Evolutionary conservation across 228 moss, liverwort and hornwort species (phyloP).

Genomic region (Sphagnum fallax): DNA sequence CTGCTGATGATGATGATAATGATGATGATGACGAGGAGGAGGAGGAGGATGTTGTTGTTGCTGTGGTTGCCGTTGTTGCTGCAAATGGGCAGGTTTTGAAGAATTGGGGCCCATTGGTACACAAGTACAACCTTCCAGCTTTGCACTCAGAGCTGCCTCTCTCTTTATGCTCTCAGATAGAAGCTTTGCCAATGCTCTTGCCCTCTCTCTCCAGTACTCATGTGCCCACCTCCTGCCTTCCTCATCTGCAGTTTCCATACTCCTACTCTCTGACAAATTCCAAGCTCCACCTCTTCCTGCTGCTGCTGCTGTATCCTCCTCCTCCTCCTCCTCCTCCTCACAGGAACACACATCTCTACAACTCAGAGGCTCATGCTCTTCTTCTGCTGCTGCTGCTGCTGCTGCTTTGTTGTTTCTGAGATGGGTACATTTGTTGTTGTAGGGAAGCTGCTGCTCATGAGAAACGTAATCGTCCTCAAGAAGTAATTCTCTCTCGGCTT

Average conservation of each 20-base stretch:
- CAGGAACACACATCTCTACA: neutral
- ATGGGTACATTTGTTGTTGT: conserved; percentile 10
- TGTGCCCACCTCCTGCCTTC: conserved; percentile 12
- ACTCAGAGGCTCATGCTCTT: conserved; percentile 8
- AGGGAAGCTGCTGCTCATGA: neutral
- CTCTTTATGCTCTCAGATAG: too few species aligned
- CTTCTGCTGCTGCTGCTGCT: too few species aligned
- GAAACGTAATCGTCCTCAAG: conserved; percentile 18
- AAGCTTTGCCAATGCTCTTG: neutral
- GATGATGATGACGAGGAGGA: too few species aligned
- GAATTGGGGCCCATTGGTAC: too few species aligned
- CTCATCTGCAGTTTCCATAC: conserved; percentile 19
- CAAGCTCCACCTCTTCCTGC: conserved; percentile 2
- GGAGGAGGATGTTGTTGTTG: too few species aligned
- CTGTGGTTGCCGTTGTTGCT: too few species aligned
- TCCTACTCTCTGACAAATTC: conserved; percentile 13
- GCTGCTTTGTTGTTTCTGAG: conserved; percentile 5
- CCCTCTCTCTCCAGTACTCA: conserved; percentile 4
- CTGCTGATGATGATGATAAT: too few species aligned
- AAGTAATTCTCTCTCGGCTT: conserved; percentile 28
- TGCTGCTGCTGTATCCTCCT: neutral
- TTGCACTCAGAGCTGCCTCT: too few species aligned
- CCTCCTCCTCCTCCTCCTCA: neutral
- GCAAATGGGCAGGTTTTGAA: too few species aligned
- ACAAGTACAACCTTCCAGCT: too few species aligned